Percentiles rank a stretch among this genome's conserved stretches.
phyloP scores from a whole-genome alignment of 2,329 filamentous ascomycete species.

The Pseudogymnoascus sp. region DNA sequence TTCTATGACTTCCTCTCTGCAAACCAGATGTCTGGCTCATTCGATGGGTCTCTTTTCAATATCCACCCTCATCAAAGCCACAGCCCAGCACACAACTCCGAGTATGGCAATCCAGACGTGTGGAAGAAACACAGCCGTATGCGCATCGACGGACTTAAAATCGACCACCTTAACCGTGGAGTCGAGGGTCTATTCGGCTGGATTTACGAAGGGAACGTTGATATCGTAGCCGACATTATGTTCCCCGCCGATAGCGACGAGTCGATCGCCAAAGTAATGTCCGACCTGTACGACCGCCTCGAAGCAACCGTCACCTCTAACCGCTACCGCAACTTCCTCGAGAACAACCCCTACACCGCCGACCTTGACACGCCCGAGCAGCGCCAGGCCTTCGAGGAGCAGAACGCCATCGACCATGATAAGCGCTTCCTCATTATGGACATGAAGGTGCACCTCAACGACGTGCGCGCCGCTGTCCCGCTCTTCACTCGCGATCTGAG shows the following conservation, averaged over 20 bases:
- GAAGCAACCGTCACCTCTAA: conserved; percentile 85
- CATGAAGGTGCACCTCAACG: conserved; percentile 87
- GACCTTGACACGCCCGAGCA: conserved; percentile 25
- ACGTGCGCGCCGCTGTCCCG: conserved; percentile 85
- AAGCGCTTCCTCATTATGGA: conserved; percentile 87
- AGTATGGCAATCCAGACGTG: conserved; percentile 57
- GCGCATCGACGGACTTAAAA: conserved; percentile 85
- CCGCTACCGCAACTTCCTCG: conserved; percentile 53
- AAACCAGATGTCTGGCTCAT: conserved; percentile 92
- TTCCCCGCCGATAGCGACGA: conserved; percentile 83
- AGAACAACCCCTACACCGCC: conserved; percentile 35
- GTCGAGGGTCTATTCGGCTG: conserved; percentile 92
- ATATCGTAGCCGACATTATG: conserved; percentile 93
- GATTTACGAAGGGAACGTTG: conserved; percentile 95
- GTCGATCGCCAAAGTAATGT: conserved; percentile 86
- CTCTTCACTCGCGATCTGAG: conserved; percentile 87
- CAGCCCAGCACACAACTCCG: conserved; percentile 58
- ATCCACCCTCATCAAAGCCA: conserved; percentile 92
- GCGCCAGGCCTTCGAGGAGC: conserved; percentile 20
- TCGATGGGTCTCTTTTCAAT: conserved; percentile 91
- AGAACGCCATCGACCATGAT: conserved; percentile 41
- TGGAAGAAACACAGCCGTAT: conserved; percentile 97
- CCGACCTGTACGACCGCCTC: conserved; percentile 93
- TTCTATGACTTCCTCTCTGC: conserved; percentile 97
- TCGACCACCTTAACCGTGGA: conserved; percentile 90